Evolutionary conservation across 257 asterid genomes (phyloP), one percentile per base, ranked within the genome.

Genomic region (Gentiana macrophylla): DNA sequence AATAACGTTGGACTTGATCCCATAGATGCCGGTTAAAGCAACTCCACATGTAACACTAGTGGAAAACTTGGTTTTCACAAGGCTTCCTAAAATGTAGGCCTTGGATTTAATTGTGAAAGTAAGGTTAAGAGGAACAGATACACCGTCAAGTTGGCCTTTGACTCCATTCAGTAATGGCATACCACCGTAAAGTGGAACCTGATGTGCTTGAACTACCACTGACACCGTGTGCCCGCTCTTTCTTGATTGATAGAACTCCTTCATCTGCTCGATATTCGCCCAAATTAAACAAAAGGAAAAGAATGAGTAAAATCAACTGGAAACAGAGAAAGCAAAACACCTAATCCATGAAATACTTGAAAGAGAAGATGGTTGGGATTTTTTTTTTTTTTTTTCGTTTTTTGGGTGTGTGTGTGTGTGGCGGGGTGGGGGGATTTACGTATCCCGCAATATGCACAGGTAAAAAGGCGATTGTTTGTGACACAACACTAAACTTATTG

Each of bases 181-280:
- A 37, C 94, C 94, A 5, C 98, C 98, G 41, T 90, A 86, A 3
- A 86, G 86, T 1, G 98, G 98, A 66, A 90, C 86, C 62, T 90
- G 98, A 46, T 78, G 63, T 12, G 91, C 95, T 53, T 61, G 65
- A 35, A 90, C 70, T 52, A 75, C 72, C 0, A 78, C 77, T 11
- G 70, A 62, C 67, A 82, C 75, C n/a, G 58, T 79, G 44, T 79
- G 63, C 57, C 67, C 68, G 50, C 93, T 84, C 82, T 77, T 86
- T 57, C 97, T 75, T 13, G 84, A 61, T 74, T 81, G 80, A 37
- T 84, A 89, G 63, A 89, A 84, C 61, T 72, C 76, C 46, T 58
- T 70, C 62, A 89, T 69, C 97, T 89, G 78, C 60, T 61, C 53
- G 37, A 37, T 24, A 24, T 41, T 35, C 46, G 52, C 36, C 41